Percentiles rank a stretch among this genome's conserved stretches.
These are phyloP conservation scores for Aspergillus tubingensis DNA, from an alignment of 2,329 filamentous ascomycete genomes.

Conservation along the genomic window DNA sequence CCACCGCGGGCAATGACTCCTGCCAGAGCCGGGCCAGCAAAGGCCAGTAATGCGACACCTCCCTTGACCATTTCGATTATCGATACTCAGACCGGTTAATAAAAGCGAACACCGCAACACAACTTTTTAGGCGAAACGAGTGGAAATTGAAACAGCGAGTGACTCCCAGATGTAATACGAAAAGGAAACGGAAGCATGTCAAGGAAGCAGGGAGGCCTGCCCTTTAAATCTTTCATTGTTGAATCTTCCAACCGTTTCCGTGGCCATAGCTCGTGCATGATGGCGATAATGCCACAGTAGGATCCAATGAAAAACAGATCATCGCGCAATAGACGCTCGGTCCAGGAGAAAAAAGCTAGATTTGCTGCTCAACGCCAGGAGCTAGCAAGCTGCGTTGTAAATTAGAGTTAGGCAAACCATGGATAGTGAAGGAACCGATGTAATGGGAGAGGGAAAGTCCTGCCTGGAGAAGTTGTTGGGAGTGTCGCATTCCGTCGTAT, in stretches of 20 bases:
- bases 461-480: constrained; percentile 11
- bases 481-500: constrained; percentile 34
- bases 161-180: constrained; percentile 23
- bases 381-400: constrained; percentile 18
- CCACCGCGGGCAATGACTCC: constrained; percentile 32
- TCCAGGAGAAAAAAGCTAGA: constrained; percentile 14
- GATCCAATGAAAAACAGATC: constrained; percentile 25
- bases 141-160: constrained; percentile 25
- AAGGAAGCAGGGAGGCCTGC: constrained; percentile 11
- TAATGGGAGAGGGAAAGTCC: constrained; percentile 6
- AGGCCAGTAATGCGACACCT: constrained; percentile 37
- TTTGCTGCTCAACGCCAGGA: constrained; percentile 1
- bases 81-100: constrained; percentile 14
- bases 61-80: constrained; percentile 38
- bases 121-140: constrained; percentile 24
- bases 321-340: constrained; percentile 7
- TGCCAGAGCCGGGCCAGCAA: constrained; percentile 39
- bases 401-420: constrained; percentile 13
- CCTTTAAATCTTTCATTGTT: constrained; percentile 30
- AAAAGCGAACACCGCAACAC: constrained; percentile 18
- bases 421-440: constrained; percentile 23
- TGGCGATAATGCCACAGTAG: constrained; percentile 30
- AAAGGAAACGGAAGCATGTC: constrained; percentile 11
- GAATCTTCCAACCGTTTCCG: constrained; percentile 16
- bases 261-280: constrained; percentile 19